A percentile compares a stretch with the other conserved stretches of the same genome.
phyloP scores from a whole-genome alignment of 352 stramenopile species.

The Phytophthora pisi region DNA sequence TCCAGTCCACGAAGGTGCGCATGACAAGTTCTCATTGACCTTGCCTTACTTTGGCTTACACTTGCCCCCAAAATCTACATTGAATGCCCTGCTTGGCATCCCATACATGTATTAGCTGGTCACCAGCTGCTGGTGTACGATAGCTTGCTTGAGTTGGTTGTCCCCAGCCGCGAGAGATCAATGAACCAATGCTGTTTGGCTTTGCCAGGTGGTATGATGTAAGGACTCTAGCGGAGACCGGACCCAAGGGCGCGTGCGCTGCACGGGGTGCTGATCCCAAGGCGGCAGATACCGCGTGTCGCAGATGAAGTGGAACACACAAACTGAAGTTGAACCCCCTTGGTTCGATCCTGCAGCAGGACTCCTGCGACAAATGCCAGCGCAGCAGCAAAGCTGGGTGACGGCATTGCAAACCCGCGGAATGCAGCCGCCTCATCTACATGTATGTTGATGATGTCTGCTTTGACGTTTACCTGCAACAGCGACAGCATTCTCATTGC shows the following conservation, averaged over 20 bases:
- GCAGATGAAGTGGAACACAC: not conserved
- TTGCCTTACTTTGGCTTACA: too few species aligned
- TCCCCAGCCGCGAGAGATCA: conserved; percentile 3
- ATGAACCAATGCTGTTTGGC: conserved; percentile 12
- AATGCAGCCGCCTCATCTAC: not conserved
- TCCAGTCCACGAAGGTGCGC: not conserved
- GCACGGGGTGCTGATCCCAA: too few species aligned
- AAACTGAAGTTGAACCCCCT: not conserved
- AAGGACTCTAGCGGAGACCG: not conserved
- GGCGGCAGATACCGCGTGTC: conserved; percentile 3
- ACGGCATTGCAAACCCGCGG: not conserved
- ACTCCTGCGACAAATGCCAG: not conserved
- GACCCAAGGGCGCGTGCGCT: not conserved
- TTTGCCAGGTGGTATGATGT: conserved; percentile 10
- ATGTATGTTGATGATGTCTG: not conserved
- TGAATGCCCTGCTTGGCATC: not conserved
- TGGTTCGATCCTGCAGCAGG: not conserved
- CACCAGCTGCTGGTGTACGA: too few species aligned
- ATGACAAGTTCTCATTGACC: too few species aligned
- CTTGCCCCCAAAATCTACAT: too few species aligned
- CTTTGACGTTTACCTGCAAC: not conserved
- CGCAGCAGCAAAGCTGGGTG: not conserved
- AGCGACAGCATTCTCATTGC: too few species aligned
- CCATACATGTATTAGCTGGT: not conserved
- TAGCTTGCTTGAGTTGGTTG: too few species aligned